Conservation (phyloP, 768 basidiomycete genomes). For the Lactarius evosmus region DNA sequence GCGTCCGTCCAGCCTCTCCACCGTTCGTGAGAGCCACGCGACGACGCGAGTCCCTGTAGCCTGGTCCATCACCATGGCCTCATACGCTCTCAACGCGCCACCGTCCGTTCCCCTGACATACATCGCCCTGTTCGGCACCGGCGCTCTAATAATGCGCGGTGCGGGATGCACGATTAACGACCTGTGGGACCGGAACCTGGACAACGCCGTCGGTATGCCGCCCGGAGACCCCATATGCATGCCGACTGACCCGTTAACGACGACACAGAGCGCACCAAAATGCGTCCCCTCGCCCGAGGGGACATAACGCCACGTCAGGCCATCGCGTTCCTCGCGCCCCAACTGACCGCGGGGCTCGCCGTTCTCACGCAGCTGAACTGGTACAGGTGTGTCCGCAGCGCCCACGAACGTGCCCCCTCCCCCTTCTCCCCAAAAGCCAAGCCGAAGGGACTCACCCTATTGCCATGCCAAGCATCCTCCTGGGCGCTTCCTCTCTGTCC, state of each 20-base stretch:
- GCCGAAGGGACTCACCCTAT: not conserved
- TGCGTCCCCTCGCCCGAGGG: slow-evolving; percentile 83
- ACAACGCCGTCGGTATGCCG: slow-evolving; percentile 81
- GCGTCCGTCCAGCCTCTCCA: slow-evolving; percentile 34
- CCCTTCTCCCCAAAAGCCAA: not conserved
- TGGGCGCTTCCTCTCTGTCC: slow-evolving; percentile 88
- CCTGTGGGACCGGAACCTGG: slow-evolving; percentile 94
- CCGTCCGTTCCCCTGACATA: slow-evolving; percentile 69
- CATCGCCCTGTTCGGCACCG: slow-evolving; percentile 78
- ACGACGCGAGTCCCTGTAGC: slow-evolving; percentile 46
- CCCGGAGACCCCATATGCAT: not conserved
- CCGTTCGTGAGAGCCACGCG: not conserved
- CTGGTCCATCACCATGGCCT: slow-evolving; percentile 98
- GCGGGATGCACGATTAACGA: slow-evolving; percentile 99
- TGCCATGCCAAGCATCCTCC: slow-evolving; percentile 64
- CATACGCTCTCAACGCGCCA: slow-evolving; percentile 72
- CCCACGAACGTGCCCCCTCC: not conserved
- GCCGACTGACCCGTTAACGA: not conserved
- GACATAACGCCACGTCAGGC: slow-evolving; percentile 77
- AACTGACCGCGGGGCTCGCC: slow-evolving; percentile 78
- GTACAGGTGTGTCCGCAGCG: slow-evolving; percentile 67
- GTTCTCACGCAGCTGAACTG: slow-evolving; percentile 89
- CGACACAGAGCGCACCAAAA: slow-evolving; percentile 71
- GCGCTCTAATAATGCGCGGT: slow-evolving; percentile 93
- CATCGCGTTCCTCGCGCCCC: slow-evolving; percentile 73